Evolutionary conservation across 371 early-diverging fungal genomes (phyloP), one percentile per base, ranked within the genome.

Genomic region (Mucor plumbeus): DNA sequence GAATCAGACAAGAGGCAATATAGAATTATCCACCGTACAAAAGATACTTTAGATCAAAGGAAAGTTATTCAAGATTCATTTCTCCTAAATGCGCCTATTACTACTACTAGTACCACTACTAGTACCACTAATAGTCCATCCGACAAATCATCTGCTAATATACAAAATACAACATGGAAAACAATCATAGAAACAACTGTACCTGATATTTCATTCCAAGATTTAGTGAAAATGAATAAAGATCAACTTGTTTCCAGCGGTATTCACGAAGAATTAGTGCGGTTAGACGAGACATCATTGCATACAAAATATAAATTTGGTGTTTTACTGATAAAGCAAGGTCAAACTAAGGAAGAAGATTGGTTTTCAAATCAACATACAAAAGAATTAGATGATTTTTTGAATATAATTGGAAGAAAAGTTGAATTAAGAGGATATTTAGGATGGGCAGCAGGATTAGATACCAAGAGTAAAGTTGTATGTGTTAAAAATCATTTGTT

Each of bases 361-460:
- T 90, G 92, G 92, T 87, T 93, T 64, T 73, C 81, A 15, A 94
- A 94, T 72, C 69, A 79, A 57, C 71, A 84, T 50, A 76, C 86
- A 14, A 89, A 92, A 10, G 79, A 82, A 0, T 72, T 76, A 4
- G 78, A 88, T 38, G 74, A 83, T 36, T 94, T 95, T 71, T 68
- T 94, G 48, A 75, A 79, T 15, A 91, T 89, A 56, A 72, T 95
- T 53, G 95, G 94, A 1, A 87, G 88, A 34, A 85, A 80, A 21
- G 86, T 93, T 8, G 80, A 87, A 47, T 73, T 95, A 48, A 77
- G 86, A 17, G 92, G 91, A 4, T 95, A 92, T 81, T 80, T 85
- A 17, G 92, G 94, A 5, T 95, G 92, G 83, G 79, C 91, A 1
- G 95, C 90, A 9, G 94, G 94, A 4, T 77, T 95, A 43, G 95